A percentile compares a stretch with the other conserved stretches of the same genome.
phyloP scores from a whole-genome alignment of 2,329 filamentous ascomycete genomes.

The Cryphonectria naterciae region DNA sequence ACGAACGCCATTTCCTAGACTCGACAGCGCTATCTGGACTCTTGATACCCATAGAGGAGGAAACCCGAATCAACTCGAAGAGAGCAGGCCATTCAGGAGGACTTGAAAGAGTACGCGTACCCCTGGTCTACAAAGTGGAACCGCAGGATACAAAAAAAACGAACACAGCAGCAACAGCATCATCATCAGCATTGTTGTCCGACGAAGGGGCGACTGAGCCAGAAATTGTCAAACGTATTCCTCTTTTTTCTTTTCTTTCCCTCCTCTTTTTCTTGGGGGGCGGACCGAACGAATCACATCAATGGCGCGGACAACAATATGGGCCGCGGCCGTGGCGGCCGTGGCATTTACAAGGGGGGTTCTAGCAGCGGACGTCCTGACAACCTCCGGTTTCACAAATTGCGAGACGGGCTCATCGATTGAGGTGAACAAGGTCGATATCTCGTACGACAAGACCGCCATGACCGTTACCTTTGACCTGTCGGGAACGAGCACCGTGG shows the following conservation, averaged over 20 bases:
- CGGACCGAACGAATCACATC: constrained; percentile 5
- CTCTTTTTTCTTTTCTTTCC: not conserved
- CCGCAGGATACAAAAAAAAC: constrained; percentile 13
- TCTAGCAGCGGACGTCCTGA: constrained; percentile 71
- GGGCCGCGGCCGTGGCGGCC: constrained; percentile 38
- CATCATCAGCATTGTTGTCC: not conserved
- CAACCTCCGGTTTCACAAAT: constrained; percentile 78
- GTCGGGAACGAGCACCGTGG: constrained; percentile 71
- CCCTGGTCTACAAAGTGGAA: constrained; percentile 4
- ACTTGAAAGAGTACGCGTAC: constrained; percentile 24
- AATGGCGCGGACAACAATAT: constrained; percentile 36
- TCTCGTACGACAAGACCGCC: constrained; percentile 76
- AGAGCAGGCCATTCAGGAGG: constrained; percentile 18
- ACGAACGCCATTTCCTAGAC: constrained; percentile 24
- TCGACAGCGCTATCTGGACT: constrained; percentile 20
- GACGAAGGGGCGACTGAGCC: constrained; percentile 17
- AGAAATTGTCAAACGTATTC: not conserved
- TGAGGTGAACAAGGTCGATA: constrained; percentile 72
- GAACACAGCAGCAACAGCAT: constrained; percentile 8
- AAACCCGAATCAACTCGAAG: constrained; percentile 21
- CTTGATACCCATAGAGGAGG: constrained; percentile 30
- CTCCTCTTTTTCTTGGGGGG: not conserved
- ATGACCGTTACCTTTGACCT: constrained; percentile 81
- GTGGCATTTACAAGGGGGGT: constrained; percentile 50
- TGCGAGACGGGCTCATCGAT: constrained; percentile 67